Evolutionary conservation across 441 rosid genomes (phyloP).

Genomic region (Biscutella laevigata): DNA sequence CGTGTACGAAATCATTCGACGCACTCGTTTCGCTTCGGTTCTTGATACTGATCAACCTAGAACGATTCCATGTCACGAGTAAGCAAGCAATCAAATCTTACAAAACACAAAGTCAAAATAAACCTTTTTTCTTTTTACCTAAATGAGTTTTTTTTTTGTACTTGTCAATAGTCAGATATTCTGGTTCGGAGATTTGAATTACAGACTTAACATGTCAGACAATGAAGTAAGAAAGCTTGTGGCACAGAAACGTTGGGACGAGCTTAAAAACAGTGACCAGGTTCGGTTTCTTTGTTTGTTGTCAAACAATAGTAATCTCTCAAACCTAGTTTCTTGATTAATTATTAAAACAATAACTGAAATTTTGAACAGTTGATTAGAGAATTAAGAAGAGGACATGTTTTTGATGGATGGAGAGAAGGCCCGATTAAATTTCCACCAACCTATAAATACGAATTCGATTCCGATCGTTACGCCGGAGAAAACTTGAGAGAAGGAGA

Average conservation of each 20-base stretch:
- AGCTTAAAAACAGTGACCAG: slow-evolving; percentile 73
- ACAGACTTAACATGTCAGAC: slow-evolving; percentile 75
- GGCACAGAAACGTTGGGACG: slow-evolving; percentile 64
- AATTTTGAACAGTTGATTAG: slow-evolving; percentile 50
- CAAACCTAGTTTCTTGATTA: too few species aligned
- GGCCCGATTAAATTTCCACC: slow-evolving; percentile 81
- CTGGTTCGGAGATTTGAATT: slow-evolving; percentile 98
- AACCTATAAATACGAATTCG: slow-evolving; percentile 83
- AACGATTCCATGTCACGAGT: slow-evolving; percentile 91
- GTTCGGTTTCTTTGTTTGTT: slow-evolving; percentile 31
- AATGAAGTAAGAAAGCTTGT: slow-evolving; percentile 68
- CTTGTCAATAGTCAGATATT: slow-evolving; percentile 66
- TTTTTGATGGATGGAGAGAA: slow-evolving; percentile 95
- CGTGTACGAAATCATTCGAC: slow-evolving; percentile 68
- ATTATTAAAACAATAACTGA: neutral
- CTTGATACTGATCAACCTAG: slow-evolving; percentile 64
- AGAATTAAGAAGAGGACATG: slow-evolving; percentile 68
- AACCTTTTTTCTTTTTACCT: neutral
- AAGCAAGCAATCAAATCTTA: slow-evolving; percentile 26
- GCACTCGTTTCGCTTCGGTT: slow-evolving; percentile 71
- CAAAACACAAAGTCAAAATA: neutral
- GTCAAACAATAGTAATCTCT: too few species aligned
- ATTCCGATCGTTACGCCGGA: slow-evolving; percentile 71
- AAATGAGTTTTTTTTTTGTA: neutral
- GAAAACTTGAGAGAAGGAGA: slow-evolving; percentile 73